Conservation (phyloP, 73 alveolate genomes). For the Paramecium octaurelia region DNA sequence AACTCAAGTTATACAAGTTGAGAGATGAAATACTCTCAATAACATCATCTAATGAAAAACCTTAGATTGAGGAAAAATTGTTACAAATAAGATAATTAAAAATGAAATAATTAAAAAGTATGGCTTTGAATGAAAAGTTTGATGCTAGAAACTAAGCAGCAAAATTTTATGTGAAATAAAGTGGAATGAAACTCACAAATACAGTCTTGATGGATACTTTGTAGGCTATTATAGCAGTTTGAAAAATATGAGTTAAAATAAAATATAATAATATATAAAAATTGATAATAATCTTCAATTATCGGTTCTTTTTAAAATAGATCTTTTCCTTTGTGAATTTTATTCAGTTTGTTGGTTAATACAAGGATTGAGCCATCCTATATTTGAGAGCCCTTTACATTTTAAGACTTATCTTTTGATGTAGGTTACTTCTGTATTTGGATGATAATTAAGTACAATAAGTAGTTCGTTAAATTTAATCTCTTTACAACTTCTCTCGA, state of each 20-base stretch:
- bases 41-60: neutral
- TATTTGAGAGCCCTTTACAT: neutral
- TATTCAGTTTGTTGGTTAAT: neutral
- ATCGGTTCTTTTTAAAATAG: neutral
- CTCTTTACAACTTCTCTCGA: neutral
- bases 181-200: neutral
- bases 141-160: neutral
- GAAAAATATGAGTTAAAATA: neutral
- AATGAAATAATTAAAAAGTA: neutral
- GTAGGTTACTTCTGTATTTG: neutral
- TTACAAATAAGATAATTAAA: neutral
- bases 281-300: neutral
- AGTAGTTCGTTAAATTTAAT: neutral
- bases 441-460: neutral
- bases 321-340: neutral
- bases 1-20: neutral
- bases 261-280: neutral
- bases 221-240: neutral
- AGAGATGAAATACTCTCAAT: conserved; percentile 1
- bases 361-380: neutral
- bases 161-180: neutral
- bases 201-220: neutral
- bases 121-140: neutral
- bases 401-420: neutral
- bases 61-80: neutral